phyloP scores from a whole-genome alignment of 75 land plant species.

The Picea sitchensis region DNA sequence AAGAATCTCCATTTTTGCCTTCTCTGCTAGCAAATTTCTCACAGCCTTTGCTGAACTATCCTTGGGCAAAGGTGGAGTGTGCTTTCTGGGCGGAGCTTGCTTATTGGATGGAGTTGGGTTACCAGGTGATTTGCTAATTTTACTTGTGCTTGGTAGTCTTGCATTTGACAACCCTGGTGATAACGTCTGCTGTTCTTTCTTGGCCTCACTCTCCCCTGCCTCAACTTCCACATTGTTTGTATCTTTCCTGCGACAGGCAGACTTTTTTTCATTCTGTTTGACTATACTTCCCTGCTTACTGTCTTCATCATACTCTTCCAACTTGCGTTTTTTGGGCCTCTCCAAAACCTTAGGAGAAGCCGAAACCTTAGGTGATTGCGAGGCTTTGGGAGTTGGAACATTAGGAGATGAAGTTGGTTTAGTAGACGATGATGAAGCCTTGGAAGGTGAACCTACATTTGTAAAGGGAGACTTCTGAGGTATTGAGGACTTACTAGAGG shows the following conservation, averaged over 20 bases:
- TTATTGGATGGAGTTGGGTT: neutral
- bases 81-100: neutral
- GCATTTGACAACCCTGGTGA: neutral
- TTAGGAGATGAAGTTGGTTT: neutral
- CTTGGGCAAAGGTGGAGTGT: neutral
- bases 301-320: neutral
- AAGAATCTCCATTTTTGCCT: slow-evolving; percentile 13
- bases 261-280: neutral
- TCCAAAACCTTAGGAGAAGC: no score
- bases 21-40: slow-evolving; percentile 8
- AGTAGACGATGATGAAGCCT: neutral
- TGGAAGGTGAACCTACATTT: neutral
- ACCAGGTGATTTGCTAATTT: neutral
- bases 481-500: neutral
- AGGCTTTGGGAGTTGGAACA: neutral
- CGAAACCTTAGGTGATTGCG: no score
- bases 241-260: neutral
- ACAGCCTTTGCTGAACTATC: slow-evolving; percentile 1
- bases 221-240: neutral
- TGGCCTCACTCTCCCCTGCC: neutral
- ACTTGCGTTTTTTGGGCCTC: neutral
- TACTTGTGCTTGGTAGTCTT: neutral
- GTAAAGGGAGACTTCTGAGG: neutral
- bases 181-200: neutral
- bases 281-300: neutral